Evolutionary conservation across 2,329 filamentous ascomycete species (phyloP), one percentile per base, ranked within the genome.

Genomic region (Pezicula neosporulosa): DNA sequence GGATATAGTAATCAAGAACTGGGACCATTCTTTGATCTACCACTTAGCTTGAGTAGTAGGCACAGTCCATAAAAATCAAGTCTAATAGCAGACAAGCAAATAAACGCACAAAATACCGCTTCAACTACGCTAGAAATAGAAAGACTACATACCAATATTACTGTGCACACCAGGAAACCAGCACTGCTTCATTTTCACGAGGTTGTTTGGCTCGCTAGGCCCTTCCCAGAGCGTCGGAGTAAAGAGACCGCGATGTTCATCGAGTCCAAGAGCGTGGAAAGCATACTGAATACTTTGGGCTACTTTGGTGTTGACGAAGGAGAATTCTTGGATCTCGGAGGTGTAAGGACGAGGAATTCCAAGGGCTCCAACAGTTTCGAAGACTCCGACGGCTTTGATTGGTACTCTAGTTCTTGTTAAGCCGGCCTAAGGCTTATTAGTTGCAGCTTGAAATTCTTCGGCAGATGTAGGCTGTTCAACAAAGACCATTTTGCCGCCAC

Each of bases 231-330:
- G 45, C 2, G 70, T 66, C 16, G 71, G 70, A 1, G 55, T 48
- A 54, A 71, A 73, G 7, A 68, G 54, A n/a, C 57, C 48, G 16
- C 76, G 69, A 24, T 70, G 68, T 56, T 78, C 75, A 56, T 77
- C 75, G 13, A 77, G 67, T 4, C 73, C 73, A 4, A 78, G 62
- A 13, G 74, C 74, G 50, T 78, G 75, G 53, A 78, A 77, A 1
- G 75, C 75, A 54, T 75, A 63, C 49, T 74, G 63, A n/a, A 78
- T 68, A 51, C 68, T 64, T 53, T 61, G 55, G 18, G 70, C 68
- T 41, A 77, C 65, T 38, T 69, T 66, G 6, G 71, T 73, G 60
- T 73, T 70, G 50, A 70, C 69, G 52, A 75, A 75, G 6, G 58
- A 60, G 50, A 63, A 60, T 57, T 65, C 68, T 44, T 63, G 67